Conservation (phyloP, 306 rosid species). For the Arachis stenosperma region DNA sequence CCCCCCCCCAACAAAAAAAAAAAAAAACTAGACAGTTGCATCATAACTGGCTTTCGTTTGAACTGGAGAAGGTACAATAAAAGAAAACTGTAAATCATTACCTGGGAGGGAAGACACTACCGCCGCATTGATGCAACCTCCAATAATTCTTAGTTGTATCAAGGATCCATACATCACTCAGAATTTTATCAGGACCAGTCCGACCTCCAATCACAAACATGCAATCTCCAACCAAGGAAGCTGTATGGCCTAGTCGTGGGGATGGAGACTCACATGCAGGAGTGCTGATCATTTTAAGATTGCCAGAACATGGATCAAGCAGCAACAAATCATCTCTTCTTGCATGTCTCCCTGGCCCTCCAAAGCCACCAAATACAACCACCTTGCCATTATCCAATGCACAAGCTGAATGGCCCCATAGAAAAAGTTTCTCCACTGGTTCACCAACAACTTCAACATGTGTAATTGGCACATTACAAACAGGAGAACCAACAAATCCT, state of each 20-base stretch:
- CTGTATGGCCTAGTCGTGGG: constrained; percentile 76
- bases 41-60: constrained; percentile 8
- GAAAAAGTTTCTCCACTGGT: constrained; percentile 66
- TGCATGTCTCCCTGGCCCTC: constrained; percentile 89
- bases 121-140: constrained; percentile 60
- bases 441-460: constrained; percentile 65
- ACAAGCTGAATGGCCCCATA: constrained; percentile 93
- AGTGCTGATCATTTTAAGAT: constrained; percentile 46
- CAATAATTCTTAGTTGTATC: constrained; percentile 56
- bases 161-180: constrained; percentile 75
- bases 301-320: constrained; percentile 62
- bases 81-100: constrained; percentile 41
- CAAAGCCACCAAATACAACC: constrained; percentile 87
- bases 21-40: not conserved
- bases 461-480: constrained; percentile 55
- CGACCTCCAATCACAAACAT: constrained; percentile 89
- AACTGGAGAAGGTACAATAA: not conserved
- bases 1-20: too few relatives aligned
- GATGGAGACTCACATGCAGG: constrained; percentile 57
- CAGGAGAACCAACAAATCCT: constrained; percentile 57
- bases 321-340: constrained; percentile 67
- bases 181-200: constrained; percentile 78
- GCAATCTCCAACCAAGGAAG: constrained; percentile 64
- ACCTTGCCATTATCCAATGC: constrained; percentile 43
- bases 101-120: constrained; percentile 75